Evolutionary conservation across 2,329 filamentous ascomycete species (phyloP), one percentile per base, ranked within the genome.

Genomic region (Arthrobotrys pseudoclavata): DNA sequence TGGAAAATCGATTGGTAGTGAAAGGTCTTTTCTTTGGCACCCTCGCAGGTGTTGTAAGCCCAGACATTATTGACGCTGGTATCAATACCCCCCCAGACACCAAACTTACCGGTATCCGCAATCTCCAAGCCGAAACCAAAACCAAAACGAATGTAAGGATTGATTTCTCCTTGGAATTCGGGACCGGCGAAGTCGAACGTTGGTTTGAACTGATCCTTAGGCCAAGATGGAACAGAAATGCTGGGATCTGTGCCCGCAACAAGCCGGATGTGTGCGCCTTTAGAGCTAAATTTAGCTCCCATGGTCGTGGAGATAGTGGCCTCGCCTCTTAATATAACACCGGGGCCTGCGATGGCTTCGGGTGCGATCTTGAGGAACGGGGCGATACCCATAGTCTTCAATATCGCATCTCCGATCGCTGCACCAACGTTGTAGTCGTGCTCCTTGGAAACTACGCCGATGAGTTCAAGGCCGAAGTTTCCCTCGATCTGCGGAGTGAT

Each of bases 391-490:
- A 47, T 31, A n/a, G 29, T 31, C 61, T 64, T 37, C n/a, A 64
- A 48, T 9, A 47, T 64, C 3, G 31, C 26, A 9, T 64, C 31
- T 15, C 40, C 26, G 18, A 64, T 37, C n/a, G 40, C 61, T 2
- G 61, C 61, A 7, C 40, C 42, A 9, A 22, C n/a, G 26, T 64
- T 64, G 24, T 64, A 64, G 26, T 64, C 61, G 24, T 31, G 26
- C n/a, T 64, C 42, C 42, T 64, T 64, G 13, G 61, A 34, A 31
- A 64, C 26, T 13, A 29, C 10, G 5, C 61, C 61, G 29, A 34
- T 50, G 15, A 64, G 22, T n/a, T 64, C 26, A 20, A 64, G 26
- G 6, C 45, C 42, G 15, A 64, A 50, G 24, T 34, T 64, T 22
- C 61, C 61, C 18, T 64, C 26, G 26, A 64, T 64, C 5, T 50